Evolutionary conservation across 1,284 basidiomycete genomes (phyloP).

Genomic region (Takashimella koratensis): DNA sequence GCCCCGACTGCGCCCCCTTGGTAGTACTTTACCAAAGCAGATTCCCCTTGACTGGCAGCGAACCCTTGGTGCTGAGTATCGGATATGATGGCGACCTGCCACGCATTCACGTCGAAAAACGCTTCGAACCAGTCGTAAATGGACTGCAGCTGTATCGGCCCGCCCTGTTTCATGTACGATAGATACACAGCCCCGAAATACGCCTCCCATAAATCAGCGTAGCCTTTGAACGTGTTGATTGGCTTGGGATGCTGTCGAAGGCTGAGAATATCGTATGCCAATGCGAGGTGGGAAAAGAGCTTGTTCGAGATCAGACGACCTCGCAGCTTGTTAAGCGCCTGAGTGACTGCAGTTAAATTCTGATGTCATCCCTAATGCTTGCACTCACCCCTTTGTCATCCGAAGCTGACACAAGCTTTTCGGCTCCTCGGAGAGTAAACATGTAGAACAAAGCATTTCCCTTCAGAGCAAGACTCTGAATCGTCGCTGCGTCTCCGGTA

Average conservation of each 20-base stretch:
- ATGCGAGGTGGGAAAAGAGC: not conserved
- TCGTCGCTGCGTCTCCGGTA: not conserved
- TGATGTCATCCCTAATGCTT: not conserved
- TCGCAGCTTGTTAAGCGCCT: not conserved
- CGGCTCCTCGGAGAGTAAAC: not conserved
- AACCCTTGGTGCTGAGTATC: too few relatives aligned
- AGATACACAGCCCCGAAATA: not conserved
- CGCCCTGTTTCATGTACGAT: too few relatives aligned
- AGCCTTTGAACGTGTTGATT: not conserved
- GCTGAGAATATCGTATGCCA: not conserved
- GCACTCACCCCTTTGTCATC: not conserved
- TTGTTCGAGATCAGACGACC: not conserved
- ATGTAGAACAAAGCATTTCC: not conserved
- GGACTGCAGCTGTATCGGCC: too few relatives aligned
- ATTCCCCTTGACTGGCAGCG: too few relatives aligned
- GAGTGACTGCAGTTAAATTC: not conserved
- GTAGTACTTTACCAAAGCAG: too few relatives aligned
- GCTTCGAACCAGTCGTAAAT: too few relatives aligned
- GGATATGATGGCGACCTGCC: too few relatives aligned
- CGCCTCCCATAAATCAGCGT: not conserved
- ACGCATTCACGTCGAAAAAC: too few relatives aligned
- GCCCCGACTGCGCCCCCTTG: too few relatives aligned
- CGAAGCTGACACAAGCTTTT: not conserved
- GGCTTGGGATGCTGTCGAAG: not conserved
- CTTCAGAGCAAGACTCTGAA: not conserved